phyloP scores from a whole-genome alignment of 225 moss, liverwort and hornwort genomes.

The Neckera pumila region DNA sequence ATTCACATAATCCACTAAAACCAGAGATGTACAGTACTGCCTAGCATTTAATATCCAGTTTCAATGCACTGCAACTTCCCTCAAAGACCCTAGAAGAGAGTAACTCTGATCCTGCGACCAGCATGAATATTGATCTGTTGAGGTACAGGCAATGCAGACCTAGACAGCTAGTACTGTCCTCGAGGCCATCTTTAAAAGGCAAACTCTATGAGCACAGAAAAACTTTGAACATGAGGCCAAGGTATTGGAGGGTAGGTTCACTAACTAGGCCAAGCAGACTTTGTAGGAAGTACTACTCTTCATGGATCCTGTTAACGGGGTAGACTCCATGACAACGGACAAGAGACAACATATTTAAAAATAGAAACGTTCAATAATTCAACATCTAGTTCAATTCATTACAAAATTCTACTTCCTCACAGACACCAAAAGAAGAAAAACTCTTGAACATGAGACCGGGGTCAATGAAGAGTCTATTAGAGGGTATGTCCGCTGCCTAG shows the following conservation, averaged over 20 bases:
- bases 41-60: not conserved
- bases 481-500: not conserved
- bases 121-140: not conserved
- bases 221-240: not conserved
- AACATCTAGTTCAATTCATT: not conserved
- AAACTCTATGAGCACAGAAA: not conserved
- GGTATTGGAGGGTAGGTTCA: not conserved
- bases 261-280: not conserved
- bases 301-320: not conserved
- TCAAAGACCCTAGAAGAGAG: not conserved
- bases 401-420: not conserved
- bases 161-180: not conserved
- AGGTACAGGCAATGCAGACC: no score
- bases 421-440: not conserved
- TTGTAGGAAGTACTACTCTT: not conserved
- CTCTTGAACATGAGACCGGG: not conserved
- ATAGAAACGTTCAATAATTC: not conserved
- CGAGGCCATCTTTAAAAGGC: not conserved
- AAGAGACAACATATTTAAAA: not conserved
- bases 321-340: not conserved
- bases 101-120: not conserved
- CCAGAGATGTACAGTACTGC: not conserved
- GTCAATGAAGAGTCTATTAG: not conserved
- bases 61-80: not conserved
- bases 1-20: not conserved